Evolutionary conservation across 73 alveolate genomes (phyloP).

Genomic region (Urostyla sp.): DNA sequence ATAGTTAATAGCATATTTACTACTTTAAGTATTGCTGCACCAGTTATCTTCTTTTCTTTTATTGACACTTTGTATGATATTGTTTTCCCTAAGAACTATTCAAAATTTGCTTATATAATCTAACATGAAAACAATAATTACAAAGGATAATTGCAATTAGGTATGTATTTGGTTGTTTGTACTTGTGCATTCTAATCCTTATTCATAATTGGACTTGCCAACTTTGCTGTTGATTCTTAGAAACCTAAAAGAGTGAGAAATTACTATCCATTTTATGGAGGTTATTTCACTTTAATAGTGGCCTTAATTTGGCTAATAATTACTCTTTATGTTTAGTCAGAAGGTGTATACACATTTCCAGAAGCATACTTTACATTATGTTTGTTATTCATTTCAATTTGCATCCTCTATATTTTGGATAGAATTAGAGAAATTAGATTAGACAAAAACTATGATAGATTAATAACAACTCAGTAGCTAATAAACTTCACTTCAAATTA

Average conservation of each 20-base stretch:
- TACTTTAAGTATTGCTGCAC: constrained; percentile 19
- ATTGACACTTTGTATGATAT: too few species aligned
- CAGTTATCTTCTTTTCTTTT: neutral
- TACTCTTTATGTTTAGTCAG: neutral
- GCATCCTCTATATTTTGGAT: constrained; percentile 9
- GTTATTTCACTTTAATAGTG: neutral
- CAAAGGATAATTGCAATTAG: constrained; percentile 3
- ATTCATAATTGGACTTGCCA: constrained; percentile 14
- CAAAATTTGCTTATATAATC: neutral
- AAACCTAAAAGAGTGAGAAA: constrained; percentile 3
- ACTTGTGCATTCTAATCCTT: neutral
- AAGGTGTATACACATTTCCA: constrained; percentile 3
- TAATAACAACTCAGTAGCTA: neutral
- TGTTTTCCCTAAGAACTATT: too few species aligned
- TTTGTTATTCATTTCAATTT: neutral
- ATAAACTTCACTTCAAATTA: neutral
- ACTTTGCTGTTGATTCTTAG: neutral
- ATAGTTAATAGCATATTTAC: constrained; percentile 9
- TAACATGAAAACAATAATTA: constrained; percentile 17
- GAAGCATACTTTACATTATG: constrained; percentile 6
- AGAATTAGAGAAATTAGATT: constrained; percentile 17
- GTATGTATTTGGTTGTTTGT: constrained; percentile 7
- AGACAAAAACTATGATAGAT: constrained; percentile 30
- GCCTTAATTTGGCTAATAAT: constrained; percentile 8
- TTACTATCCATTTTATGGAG: neutral